phyloP scores from a whole-genome alignment of 1,284 basidiomycete species.

The Peniophora sp. region DNA sequence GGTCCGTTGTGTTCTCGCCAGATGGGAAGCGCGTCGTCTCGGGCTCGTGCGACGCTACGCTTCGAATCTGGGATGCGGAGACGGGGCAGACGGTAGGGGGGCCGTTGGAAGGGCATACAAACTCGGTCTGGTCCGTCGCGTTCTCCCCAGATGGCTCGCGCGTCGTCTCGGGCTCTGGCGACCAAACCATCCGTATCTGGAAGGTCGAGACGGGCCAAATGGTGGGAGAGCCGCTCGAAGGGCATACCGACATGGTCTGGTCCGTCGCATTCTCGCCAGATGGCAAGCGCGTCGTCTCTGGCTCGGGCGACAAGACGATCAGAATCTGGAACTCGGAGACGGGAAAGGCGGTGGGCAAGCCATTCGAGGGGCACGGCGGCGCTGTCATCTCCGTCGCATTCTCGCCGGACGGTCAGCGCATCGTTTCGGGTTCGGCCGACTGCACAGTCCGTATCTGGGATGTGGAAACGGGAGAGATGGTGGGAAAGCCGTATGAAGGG shows the following conservation, averaged over 20 bases:
- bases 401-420: neutral
- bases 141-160: too few relatives aligned
- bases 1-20: too few relatives aligned
- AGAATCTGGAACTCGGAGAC: neutral
- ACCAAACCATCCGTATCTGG: too few relatives aligned
- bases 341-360: neutral
- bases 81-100: slow-evolving; percentile 1
- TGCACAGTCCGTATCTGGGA: slow-evolving; percentile 2
- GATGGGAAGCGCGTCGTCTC: slow-evolving; percentile 2
- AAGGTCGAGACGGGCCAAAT: too few relatives aligned
- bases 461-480: neutral
- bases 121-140: neutral
- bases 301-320: too few relatives aligned
- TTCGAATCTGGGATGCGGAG: slow-evolving; percentile 8
- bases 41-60: slow-evolving; percentile 6
- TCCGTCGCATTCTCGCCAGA: too few relatives aligned
- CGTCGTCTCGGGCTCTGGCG: too few relatives aligned
- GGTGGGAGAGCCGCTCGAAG: too few relatives aligned
- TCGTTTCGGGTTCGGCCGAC: slow-evolving; percentile 3
- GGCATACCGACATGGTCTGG: too few relatives aligned
- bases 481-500: neutral
- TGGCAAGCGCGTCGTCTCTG: too few relatives aligned
- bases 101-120: slow-evolving; percentile 6
- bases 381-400: neutral
- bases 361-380: neutral